phyloP scores from a whole-genome alignment of 1,284 basidiomycete species.

The Cutaneotrichosporon dermatis region DNA sequence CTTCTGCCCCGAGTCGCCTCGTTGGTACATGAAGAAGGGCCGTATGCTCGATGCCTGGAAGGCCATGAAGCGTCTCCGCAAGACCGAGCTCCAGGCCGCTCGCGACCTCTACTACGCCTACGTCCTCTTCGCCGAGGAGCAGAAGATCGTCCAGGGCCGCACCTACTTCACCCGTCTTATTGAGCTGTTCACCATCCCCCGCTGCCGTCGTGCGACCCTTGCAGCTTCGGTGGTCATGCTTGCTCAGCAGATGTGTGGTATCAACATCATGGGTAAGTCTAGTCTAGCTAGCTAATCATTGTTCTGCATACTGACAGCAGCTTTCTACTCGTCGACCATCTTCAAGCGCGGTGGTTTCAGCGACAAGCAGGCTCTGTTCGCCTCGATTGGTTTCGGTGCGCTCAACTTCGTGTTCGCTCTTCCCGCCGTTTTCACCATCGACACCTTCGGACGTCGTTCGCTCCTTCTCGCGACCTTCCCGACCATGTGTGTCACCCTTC shows the following conservation, averaged over 20 bases:
- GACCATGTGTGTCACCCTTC: conserved; percentile 40
- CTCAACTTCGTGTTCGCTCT: conserved; percentile 23
- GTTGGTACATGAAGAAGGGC: conserved; percentile 33
- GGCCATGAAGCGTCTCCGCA: conserved; percentile 62
- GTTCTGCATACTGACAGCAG: too few relatives aligned
- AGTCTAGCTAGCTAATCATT: too few relatives aligned
- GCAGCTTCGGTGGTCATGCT: conserved; percentile 70
- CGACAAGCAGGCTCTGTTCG: conserved; percentile 50
- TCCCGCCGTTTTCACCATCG: conserved; percentile 53
- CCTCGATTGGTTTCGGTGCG: conserved; percentile 59
- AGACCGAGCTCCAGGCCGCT: conserved; percentile 65
- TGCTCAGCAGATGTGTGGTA: conserved; percentile 43
- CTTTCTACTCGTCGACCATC: conserved; percentile 55
- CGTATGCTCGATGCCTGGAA: conserved; percentile 61
- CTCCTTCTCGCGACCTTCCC: conserved; percentile 56
- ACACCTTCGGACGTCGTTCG: conserved; percentile 60
- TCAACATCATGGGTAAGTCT: conserved; percentile 3
- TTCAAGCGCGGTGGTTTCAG: conserved; percentile 56
- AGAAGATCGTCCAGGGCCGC: conserved; percentile 53
- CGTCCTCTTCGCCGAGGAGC: conserved; percentile 62
- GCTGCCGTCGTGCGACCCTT: conserved; percentile 68
- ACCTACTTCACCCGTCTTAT: conserved; percentile 48
- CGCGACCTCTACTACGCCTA: conserved; percentile 63
- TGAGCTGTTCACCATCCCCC: conserved; percentile 65
- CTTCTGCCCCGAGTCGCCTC: conserved; percentile 30